Conservation (phyloP, 768 basidiomycete species). For the Kwoniella botswanensis region DNA sequence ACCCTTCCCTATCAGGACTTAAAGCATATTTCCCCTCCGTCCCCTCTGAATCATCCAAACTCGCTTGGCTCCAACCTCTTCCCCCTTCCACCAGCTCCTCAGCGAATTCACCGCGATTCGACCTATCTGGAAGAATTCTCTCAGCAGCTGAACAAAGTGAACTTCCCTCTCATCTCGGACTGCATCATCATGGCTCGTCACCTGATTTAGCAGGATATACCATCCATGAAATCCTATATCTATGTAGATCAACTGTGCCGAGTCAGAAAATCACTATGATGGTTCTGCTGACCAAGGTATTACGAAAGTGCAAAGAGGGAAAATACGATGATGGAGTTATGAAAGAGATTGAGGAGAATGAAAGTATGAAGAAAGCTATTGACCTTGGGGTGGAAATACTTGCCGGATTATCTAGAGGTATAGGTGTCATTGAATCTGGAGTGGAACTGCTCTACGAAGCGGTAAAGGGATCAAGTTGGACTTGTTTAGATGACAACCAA, state of each 20-base stretch:
- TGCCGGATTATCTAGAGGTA: constrained; percentile 23
- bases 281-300: constrained; percentile 69
- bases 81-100: constrained; percentile 38
- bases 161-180: constrained; percentile 80
- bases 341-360: constrained; percentile 15
- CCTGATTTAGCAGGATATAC: constrained; percentile 83
- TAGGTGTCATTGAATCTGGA: constrained; percentile 43
- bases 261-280: constrained; percentile 85
- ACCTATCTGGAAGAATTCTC: constrained; percentile 75
- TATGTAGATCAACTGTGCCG: constrained; percentile 78
- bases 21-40: constrained; percentile 70
- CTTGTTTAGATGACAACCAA: background rate
- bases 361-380: constrained; percentile 32
- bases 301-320: constrained; percentile 1
- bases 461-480: constrained; percentile 30
- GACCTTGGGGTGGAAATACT: constrained; percentile 39
- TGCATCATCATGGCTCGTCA: constrained; percentile 86
- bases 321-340: constrained; percentile 9
- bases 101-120: constrained; percentile 62
- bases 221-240: constrained; percentile 78
- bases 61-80: constrained; percentile 75
- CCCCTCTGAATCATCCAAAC: constrained; percentile 70
- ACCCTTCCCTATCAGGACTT: constrained; percentile 17
- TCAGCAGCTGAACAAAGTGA: constrained; percentile 63
- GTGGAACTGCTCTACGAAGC: constrained; percentile 50